These are phyloP conservation scores for Limonium bicolor DNA, from an alignment of 148 eudicot species.

Conservation along the genomic window DNA sequence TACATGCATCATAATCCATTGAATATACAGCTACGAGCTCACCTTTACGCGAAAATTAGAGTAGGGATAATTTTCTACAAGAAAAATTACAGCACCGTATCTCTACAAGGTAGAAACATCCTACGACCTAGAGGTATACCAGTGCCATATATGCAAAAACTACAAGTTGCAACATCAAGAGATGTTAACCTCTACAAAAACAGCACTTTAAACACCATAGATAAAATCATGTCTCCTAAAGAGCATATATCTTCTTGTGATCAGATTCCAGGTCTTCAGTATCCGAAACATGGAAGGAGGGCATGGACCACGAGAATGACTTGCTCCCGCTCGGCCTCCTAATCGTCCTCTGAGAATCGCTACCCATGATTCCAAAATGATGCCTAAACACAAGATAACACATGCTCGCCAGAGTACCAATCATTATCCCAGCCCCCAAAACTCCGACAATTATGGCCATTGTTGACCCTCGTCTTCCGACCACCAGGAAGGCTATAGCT, in stretches of 20 bases:
- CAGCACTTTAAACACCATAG: no score
- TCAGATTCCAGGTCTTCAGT: conserved; percentile 57
- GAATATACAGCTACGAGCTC: no score
- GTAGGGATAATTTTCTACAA: no score
- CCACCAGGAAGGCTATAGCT: conserved; percentile 61
- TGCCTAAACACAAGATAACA: conserved; percentile 75
- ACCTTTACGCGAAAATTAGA: no score
- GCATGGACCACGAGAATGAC: conserved; percentile 67
- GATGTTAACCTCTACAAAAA: no score
- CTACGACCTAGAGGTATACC: no score
- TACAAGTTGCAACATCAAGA: no score
- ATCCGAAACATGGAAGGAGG: conserved; percentile 60
- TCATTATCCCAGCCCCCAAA: conserved; percentile 45
- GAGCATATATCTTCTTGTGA: conserved; percentile 59
- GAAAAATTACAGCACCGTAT: no score
- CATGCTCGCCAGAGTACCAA: conserved; percentile 60
- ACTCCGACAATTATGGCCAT: conserved; percentile 51
- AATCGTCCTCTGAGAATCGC: conserved; percentile 66
- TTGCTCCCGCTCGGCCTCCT: conserved; percentile 64
- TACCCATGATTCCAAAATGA: conserved; percentile 46
- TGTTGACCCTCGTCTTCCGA: conserved; percentile 55
- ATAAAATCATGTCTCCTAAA: no score
- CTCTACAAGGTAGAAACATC: no score
- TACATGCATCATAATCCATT: no score
- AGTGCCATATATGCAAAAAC: no score